Evolutionary conservation across 1,284 basidiomycete species (phyloP).

Genomic region (Rhodotorula glutinis): DNA sequence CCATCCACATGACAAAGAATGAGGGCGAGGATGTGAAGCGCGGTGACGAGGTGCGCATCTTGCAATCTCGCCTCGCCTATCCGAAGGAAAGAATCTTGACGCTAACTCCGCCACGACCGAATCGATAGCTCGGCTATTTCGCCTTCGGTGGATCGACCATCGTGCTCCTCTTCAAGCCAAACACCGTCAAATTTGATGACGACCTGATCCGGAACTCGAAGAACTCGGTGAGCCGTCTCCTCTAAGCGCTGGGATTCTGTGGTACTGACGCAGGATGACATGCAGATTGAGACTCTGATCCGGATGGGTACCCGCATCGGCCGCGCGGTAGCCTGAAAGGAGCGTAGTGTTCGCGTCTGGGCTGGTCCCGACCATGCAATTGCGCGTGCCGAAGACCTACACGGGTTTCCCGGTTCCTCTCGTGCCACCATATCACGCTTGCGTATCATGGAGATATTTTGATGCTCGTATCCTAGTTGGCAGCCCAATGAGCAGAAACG

Average conservation of each 20-base stretch:
- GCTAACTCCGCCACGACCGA: no score
- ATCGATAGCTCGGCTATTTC: slow-evolving; percentile 61
- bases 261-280: accelerated
- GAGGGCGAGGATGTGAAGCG: slow-evolving; percentile 74
- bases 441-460: no score
- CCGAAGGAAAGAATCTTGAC: background rate
- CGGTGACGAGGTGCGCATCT: slow-evolving; percentile 68
- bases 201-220: slow-evolving; percentile 65
- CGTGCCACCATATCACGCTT: no score
- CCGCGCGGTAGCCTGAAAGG: slow-evolving; percentile 10
- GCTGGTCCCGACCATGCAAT: no score
- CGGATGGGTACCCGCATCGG: slow-evolving; percentile 76
- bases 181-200: slow-evolving; percentile 78
- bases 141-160: slow-evolving; percentile 90
- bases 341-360: no score
- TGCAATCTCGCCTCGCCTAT: no score
- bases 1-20: slow-evolving; percentile 63
- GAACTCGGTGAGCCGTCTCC: slow-evolving; percentile 44
- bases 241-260: no score
- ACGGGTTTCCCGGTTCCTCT: no score
- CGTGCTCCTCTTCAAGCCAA: slow-evolving; percentile 79
- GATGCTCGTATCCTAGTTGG: no score
- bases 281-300: slow-evolving; percentile 77
- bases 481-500: no score
- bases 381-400: no score